These are phyloP conservation scores for Catharanthus roseus DNA, from an alignment of 257 asterid species.

Conservation along the genomic window DNA sequence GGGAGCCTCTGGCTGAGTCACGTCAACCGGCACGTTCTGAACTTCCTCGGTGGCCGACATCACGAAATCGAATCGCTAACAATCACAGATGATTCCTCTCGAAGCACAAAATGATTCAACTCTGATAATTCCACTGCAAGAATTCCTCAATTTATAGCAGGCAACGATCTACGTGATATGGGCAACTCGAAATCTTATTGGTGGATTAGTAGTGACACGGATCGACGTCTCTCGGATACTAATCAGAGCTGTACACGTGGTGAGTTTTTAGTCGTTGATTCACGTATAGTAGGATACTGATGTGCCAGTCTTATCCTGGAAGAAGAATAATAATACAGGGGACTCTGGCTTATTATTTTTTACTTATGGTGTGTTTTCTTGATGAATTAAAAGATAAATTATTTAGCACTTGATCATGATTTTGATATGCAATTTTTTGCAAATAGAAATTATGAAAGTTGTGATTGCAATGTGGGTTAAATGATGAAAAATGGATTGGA, in stretches of 20 bases:
- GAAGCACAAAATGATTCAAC: background rate
- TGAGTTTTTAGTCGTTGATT: constrained; percentile 8
- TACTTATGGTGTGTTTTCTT: constrained; percentile 31
- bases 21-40: constrained; percentile 21
- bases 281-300: constrained; percentile 21
- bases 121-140: background rate
- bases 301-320: constrained; percentile 29
- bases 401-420: constrained; percentile 2
- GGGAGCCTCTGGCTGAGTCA: constrained; percentile 27
- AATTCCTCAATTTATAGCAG: constrained; percentile 32
- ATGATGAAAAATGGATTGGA: constrained; percentile 15
- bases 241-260: constrained; percentile 38
- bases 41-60: constrained; percentile 40
- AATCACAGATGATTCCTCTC: too few relatives aligned
- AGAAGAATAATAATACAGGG: constrained; percentile 9
- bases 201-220: constrained; percentile 17
- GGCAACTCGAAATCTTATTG: constrained; percentile 33
- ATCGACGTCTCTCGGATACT: constrained; percentile 9
- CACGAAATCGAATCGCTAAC: constrained; percentile 9
- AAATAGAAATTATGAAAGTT: constrained; percentile 16
- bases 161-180: constrained; percentile 15
- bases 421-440: constrained; percentile 2
- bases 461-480: constrained; percentile 32
- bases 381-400: constrained; percentile 7
- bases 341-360: background rate